Evolutionary conservation across 768 basidiomycete genomes (phyloP).

Genomic region (Psilocybe azurescens): DNA sequence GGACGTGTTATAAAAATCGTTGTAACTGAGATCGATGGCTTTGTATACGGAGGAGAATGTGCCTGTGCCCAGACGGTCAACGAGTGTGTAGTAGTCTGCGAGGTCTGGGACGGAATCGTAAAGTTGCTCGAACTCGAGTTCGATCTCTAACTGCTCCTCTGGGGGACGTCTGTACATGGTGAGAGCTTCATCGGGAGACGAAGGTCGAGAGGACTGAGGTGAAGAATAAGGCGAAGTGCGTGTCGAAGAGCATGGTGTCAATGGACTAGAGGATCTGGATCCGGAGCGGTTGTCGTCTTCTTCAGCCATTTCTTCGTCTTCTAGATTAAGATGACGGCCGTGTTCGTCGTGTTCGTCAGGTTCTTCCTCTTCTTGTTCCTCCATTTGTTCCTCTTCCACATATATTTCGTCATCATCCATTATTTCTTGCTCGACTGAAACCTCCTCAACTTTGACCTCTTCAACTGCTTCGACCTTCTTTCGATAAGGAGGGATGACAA

Average conservation of each 20-base stretch:
- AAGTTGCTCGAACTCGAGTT: slow-evolving; percentile 78
- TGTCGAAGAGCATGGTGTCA: slow-evolving; percentile 16
- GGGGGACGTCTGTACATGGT: slow-evolving; percentile 59
- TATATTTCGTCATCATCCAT: slow-evolving; percentile 10
- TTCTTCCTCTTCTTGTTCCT: neutral
- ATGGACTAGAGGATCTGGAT: slow-evolving; percentile 5
- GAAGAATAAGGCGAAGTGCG: slow-evolving; percentile 23
- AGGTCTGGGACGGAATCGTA: slow-evolving; percentile 70
- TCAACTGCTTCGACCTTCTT: slow-evolving; percentile 14
- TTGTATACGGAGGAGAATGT: slow-evolving; percentile 99
- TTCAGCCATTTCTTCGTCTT: slow-evolving; percentile 26
- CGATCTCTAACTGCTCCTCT: slow-evolving; percentile 78
- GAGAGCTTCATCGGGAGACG: slow-evolving; percentile 58
- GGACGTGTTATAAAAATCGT: slow-evolving; percentile 75
- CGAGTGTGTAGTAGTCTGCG: slow-evolving; percentile 68
- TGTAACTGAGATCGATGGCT: slow-evolving; percentile 81
- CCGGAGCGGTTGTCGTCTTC: slow-evolving; percentile 23
- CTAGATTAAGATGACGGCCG: slow-evolving; percentile 13
- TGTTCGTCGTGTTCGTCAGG: neutral
- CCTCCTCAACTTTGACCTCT: slow-evolving; percentile 16
- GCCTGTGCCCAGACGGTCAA: slow-evolving; percentile 94
- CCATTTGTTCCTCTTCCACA: slow-evolving; percentile 5
- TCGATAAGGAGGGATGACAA: neutral
- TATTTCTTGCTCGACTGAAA: neutral
- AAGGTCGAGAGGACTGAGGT: slow-evolving; percentile 25